Evolutionary conservation across 2,329 filamentous ascomycete genomes (phyloP), one percentile per base, ranked within the genome.

Genomic region (Thermoascus crustaceus): DNA sequence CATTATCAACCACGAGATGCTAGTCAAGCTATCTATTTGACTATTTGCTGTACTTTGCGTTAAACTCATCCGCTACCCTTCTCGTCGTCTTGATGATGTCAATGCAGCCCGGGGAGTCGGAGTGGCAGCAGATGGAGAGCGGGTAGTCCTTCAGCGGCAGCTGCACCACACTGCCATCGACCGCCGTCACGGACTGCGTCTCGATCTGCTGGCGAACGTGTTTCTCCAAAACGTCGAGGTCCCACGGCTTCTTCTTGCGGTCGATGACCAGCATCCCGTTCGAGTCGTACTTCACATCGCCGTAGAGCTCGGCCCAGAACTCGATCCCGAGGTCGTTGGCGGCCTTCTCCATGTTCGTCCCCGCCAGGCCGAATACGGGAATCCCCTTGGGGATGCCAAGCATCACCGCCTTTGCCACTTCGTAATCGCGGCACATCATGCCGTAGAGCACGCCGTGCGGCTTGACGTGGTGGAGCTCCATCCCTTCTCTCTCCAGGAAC

Each of bases 381-480:
- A 64, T 61, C 0, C 69, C 70, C 27, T 61, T 59, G 0, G 71
- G 72, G 19, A 75, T 66, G 3, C 64, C 72, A n/a, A 55, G 52
- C 51, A 73, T 71, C 2, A 76, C 72, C 0, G 72, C 73, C 29
- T 61, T 59, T 21, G 71, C 72, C 2, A 68, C 58, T 8, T 72
- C 69, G 34, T 61, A 60, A 43, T 75, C 67, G 40, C 71, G 53
- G 41, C 66, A 68, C 60, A 70, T 72, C 69, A 73, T 73, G 4
- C 70, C 70, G 48, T 76, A 79, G 2, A 80, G 60, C 14, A 73
- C 67, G 4, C 75, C 75, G 37, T 80, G 76, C 2, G 76, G 74
- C 50, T 78, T 81, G 25, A 81, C 71, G 44, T 81, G 78, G 44
- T 76, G 66, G 17, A 82, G 54, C 9, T 63, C 57, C 5, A 79